Evolutionary conservation across 2,329 filamentous ascomycete genomes (phyloP).

Genomic region (Neofusicoccum kwambonambiense): DNA sequence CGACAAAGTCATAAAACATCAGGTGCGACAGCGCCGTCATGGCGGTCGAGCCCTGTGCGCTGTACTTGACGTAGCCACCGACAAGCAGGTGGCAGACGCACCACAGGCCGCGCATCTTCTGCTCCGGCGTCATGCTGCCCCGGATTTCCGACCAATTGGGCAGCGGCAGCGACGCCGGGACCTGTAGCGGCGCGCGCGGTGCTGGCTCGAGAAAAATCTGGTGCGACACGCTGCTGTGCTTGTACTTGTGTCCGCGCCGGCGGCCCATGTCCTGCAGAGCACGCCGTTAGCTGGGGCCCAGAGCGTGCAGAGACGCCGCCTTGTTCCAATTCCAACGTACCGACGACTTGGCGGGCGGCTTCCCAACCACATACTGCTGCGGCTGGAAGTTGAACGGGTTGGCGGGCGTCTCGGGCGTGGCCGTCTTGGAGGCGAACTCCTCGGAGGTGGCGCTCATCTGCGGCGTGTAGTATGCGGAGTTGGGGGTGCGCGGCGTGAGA

Average conservation of each 20-base stretch:
- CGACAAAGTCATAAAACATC: conserved; percentile 92
- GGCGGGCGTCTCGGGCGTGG: conserved; percentile 70
- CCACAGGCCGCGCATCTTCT: conserved; percentile 82
- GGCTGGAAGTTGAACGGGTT: conserved; percentile 96
- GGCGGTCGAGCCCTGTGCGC: conserved; percentile 79
- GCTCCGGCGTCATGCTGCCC: conserved; percentile 84
- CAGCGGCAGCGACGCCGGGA: conserved; percentile 88
- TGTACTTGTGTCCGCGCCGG: conserved; percentile 93
- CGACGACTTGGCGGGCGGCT: conserved; percentile 74
- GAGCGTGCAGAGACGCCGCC: not conserved
- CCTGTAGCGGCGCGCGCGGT: conserved; percentile 76
- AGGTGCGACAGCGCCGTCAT: conserved; percentile 91
- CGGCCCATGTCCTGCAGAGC: conserved; percentile 74
- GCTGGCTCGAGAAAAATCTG: conserved; percentile 95
- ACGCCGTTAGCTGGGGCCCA: not conserved
- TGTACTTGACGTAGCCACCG: conserved; percentile 81
- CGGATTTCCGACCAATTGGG: conserved; percentile 87
- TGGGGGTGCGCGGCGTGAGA: conserved; percentile 30
- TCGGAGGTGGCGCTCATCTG: conserved; percentile 22
- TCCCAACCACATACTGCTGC: conserved; percentile 47
- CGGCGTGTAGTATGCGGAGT: conserved; percentile 28
- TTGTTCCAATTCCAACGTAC: conserved; percentile 48
- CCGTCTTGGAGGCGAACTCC: conserved; percentile 42
- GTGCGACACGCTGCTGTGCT: conserved; percentile 93
- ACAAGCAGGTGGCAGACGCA: conserved; percentile 84